Percentiles rank a stretch among this genome's conserved stretches.
Evolutionary conservation across 176 grass and related monocot species (phyloP).

Genomic region (Olyra latifolia): DNA sequence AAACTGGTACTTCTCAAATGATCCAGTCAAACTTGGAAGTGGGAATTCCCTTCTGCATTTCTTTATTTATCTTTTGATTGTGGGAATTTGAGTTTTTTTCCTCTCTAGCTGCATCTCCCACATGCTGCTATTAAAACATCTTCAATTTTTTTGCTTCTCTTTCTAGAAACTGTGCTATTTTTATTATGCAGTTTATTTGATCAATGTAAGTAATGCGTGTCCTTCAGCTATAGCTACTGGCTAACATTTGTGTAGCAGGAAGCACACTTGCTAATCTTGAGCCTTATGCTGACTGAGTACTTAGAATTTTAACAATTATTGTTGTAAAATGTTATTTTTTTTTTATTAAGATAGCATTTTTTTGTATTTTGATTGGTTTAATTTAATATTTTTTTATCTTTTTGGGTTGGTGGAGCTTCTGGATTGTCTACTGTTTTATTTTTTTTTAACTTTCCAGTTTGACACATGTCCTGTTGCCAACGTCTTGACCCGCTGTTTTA

Average conservation of each 20-base stretch:
- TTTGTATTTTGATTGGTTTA: too few relatives aligned
- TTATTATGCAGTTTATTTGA: not conserved
- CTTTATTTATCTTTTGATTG: not conserved
- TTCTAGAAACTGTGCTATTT: not conserved
- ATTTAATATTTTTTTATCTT: not conserved
- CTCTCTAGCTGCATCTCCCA: not conserved
- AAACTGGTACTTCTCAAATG: not conserved
- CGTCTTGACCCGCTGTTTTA: not conserved
- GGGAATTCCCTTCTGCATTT: not conserved
- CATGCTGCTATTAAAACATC: not conserved
- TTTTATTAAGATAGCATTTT: too few relatives aligned
- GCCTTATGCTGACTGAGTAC: too few relatives aligned
- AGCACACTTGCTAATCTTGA: too few relatives aligned
- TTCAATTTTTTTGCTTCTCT: not conserved
- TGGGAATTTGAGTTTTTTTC: not conserved
- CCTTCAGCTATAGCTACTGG: too few relatives aligned
- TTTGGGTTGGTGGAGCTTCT: not conserved
- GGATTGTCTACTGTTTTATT: not conserved
- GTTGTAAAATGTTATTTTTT: too few relatives aligned
- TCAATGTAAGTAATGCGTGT: not conserved
- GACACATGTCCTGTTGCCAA: not conserved
- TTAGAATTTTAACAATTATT: too few relatives aligned
- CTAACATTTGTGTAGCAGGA: too few relatives aligned
- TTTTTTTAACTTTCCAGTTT: not conserved
- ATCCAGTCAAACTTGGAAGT: not conserved